phyloP scores from a whole-genome alignment of 75 land plant species.

The Selaginella moellendorffii region DNA sequence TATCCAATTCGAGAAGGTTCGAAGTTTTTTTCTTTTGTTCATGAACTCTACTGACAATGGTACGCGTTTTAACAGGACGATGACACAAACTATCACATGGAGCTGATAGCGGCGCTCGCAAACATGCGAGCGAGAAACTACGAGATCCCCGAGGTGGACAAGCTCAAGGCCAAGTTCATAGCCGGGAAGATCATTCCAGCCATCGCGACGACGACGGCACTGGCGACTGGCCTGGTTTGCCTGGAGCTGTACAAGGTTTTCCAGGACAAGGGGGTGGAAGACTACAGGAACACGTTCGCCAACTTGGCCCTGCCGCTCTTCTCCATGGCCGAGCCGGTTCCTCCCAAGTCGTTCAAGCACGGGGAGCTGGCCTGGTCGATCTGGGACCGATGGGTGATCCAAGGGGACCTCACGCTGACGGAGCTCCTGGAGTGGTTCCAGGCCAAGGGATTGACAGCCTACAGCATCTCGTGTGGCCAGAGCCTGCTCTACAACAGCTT shows the following conservation, averaged over 20 bases:
- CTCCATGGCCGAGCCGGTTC: constrained; percentile 91
- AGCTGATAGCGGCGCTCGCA: constrained; percentile 75
- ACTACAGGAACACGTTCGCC: constrained; percentile 76
- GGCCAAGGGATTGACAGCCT: constrained; percentile 57
- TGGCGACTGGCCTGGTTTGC: constrained; percentile 92
- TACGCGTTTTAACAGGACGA: constrained; percentile 65
- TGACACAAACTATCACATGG: constrained; percentile 84
- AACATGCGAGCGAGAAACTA: constrained; percentile 95
- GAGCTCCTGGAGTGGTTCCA: constrained; percentile 62
- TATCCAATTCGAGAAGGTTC: constrained; percentile 84
- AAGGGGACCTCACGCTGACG: constrained; percentile 45
- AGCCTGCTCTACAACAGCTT: constrained; percentile 65
- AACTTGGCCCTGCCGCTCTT: constrained; percentile 77
- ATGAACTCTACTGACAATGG: no score
- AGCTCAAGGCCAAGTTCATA: constrained; percentile 89
- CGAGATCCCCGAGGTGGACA: constrained; percentile 87
- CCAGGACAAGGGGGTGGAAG: constrained; percentile 48
- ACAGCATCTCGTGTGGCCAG: constrained; percentile 79
- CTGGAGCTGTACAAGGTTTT: constrained; percentile 82
- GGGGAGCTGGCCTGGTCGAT: constrained; percentile 65
- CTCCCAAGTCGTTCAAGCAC: constrained; percentile 61
- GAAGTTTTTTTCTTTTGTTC: no score
- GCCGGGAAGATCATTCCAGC: constrained; percentile 91
- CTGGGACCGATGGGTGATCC: constrained; percentile 80
- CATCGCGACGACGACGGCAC: constrained; percentile 84